A percentile compares a stretch with the other conserved stretches of the same genome.
These are phyloP conservation scores for Blastobotrys niveus DNA, from an alignment of 1,139 yeast species.

Conservation along the genomic window DNA sequence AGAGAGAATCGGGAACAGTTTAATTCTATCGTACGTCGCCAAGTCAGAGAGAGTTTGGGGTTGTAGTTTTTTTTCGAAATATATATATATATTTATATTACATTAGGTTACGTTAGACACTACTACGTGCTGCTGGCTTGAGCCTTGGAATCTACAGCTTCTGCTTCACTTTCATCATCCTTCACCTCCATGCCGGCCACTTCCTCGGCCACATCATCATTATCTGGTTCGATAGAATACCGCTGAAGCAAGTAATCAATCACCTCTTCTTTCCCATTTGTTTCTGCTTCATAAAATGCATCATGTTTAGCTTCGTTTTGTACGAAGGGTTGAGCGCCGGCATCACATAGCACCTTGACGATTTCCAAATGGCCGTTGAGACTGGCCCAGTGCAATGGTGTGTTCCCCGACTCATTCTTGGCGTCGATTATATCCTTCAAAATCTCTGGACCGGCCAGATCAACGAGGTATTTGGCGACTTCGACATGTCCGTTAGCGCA, in stretches of 20 bases:
- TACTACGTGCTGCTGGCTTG: neutral
- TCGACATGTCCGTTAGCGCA: slow-evolving; percentile 89
- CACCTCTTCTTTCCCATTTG: slow-evolving; percentile 43
- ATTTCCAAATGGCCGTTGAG: slow-evolving; percentile 74
- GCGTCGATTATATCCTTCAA: slow-evolving; percentile 45
- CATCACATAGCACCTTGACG: slow-evolving; percentile 64
- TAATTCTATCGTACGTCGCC: slow-evolving; percentile 55
- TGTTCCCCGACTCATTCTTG: slow-evolving; percentile 77
- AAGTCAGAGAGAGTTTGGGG: slow-evolving; percentile 64
- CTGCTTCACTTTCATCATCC: neutral
- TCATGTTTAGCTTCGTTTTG: slow-evolving; percentile 77
- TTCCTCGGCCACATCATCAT: slow-evolving; percentile 20
- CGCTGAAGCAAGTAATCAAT: slow-evolving; percentile 61
- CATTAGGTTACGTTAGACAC: neutral
- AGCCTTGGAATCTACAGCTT: neutral
- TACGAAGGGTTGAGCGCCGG: slow-evolving; percentile 75
- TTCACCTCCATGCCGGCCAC: slow-evolving; percentile 8
- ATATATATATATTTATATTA: neutral
- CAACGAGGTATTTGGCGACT: slow-evolving; percentile 55
- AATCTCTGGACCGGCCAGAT: slow-evolving; percentile 36
- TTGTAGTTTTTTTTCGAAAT: slow-evolving; percentile 33
- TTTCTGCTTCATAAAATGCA: slow-evolving; percentile 83
- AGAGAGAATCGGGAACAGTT: slow-evolving; percentile 71
- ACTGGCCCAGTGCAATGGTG: slow-evolving; percentile 95
- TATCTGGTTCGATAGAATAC: slow-evolving; percentile 63